Evolutionary conservation across 176 grass and related monocot species (phyloP).

Genomic region (Coix lacrymajobi): DNA sequence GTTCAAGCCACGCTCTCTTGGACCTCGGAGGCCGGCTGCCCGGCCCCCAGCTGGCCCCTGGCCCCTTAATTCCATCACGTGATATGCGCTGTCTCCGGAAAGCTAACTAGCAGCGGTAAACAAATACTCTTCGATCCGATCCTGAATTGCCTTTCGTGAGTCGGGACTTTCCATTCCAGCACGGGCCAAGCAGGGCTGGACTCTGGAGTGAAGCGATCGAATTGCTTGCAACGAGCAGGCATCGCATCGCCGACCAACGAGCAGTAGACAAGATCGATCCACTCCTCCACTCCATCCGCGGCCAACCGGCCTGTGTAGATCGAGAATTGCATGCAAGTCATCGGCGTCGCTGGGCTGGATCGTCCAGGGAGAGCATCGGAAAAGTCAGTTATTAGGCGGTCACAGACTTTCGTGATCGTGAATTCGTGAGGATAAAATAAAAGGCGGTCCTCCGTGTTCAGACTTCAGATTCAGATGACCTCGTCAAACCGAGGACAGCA

Average conservation of each 20-base stretch:
- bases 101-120: neutral
- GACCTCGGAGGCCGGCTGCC: neutral
- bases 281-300: neutral
- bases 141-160: neutral
- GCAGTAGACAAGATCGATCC: neutral
- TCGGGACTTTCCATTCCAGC: neutral
- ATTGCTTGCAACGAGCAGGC: neutral
- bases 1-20: neutral
- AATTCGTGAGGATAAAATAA: too few species aligned
- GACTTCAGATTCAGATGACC: neutral
- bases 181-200: neutral
- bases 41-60: too few species aligned
- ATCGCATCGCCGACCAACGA: neutral
- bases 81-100: neutral
- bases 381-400: neutral
- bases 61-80: neutral
- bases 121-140: neutral
- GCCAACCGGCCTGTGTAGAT: too few species aligned
- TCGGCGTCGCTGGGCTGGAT: neutral
- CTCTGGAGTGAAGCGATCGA: neutral
- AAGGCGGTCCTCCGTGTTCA: neutral
- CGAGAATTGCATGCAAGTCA: neutral
- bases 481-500: neutral
- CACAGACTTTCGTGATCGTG: neutral
- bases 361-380: neutral